phyloP scores from a whole-genome alignment of 169 alveolate species.

The Plasmodium malariae region DNA sequence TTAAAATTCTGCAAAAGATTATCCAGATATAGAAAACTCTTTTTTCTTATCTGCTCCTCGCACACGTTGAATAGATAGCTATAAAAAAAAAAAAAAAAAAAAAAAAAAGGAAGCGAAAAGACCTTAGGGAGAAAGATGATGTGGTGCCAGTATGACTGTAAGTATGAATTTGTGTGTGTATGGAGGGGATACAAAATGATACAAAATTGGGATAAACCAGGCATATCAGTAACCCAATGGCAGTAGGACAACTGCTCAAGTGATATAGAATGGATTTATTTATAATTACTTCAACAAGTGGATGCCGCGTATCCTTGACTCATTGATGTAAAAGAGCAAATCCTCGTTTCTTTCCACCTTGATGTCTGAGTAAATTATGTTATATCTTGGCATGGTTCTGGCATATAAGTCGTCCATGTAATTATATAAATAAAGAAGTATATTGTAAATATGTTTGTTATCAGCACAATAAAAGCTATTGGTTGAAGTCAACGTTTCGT shows the following conservation, averaged over 20 bases:
- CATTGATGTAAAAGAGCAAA: constrained; percentile 23
- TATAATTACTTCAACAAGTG: constrained; percentile 27
- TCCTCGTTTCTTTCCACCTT: constrained; percentile 2
- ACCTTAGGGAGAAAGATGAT: not conserved
- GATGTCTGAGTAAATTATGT: not conserved
- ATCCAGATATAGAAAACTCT: constrained; percentile 15
- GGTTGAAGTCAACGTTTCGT: constrained; percentile 28
- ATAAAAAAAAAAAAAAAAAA: not conserved
- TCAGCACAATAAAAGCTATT: constrained; percentile 23
- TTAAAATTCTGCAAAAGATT: constrained; percentile 10
- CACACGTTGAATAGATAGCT: constrained; percentile 50
- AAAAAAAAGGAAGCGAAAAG: not conserved
- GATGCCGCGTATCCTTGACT: not conserved
- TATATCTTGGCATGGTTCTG: not conserved
- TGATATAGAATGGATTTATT: not conserved
- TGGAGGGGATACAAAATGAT: no score
- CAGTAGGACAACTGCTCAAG: no score
- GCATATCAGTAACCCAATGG: no score
- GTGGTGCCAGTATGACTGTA: no score
- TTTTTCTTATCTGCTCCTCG: not conserved
- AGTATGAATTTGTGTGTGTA: no score
- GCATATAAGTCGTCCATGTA: constrained; percentile 44
- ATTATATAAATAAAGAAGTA: constrained; percentile 40
- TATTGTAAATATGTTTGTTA: constrained; percentile 8
- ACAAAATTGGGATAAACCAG: no score